Conservation (phyloP, 2,329 filamentous ascomycete species). For the Penicillium sp. region DNA sequence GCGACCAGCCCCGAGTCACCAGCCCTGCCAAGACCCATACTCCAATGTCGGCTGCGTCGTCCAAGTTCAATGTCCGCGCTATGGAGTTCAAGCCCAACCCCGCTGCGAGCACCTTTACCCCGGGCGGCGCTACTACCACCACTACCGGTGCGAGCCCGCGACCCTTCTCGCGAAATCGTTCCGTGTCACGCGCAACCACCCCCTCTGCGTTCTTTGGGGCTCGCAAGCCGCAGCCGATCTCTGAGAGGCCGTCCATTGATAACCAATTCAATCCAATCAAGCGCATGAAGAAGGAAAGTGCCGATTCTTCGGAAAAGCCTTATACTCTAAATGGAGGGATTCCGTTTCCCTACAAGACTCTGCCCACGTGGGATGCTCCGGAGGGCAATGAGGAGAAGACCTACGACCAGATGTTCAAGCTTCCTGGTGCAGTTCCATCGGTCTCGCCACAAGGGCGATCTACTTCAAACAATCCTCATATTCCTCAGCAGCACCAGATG, state of each 20-base stretch:
- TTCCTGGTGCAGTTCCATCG: constrained; percentile 52
- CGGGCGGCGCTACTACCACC: constrained; percentile 53
- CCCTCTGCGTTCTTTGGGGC: constrained; percentile 57
- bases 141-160: constrained; percentile 65
- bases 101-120: constrained; percentile 74
- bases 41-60: constrained; percentile 49
- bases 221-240: constrained; percentile 62
- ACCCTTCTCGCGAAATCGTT: constrained; percentile 51
- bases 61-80: constrained; percentile 57
- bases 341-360: constrained; percentile 74
- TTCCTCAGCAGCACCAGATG: constrained; percentile 77
- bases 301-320: constrained; percentile 51
- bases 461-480: constrained; percentile 55
- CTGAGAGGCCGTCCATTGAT: constrained; percentile 50
- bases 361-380: constrained; percentile 73
- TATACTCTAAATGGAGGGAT: constrained; percentile 77
- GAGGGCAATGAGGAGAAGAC: constrained; percentile 67
- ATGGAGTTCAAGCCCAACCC: constrained; percentile 81
- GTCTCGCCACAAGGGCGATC: constrained; percentile 65
- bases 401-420: constrained; percentile 76
- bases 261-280: constrained; percentile 60
- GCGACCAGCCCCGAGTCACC: constrained; percentile 46
- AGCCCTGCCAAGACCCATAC: constrained; percentile 47
- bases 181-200: constrained; percentile 44
- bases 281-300: constrained; percentile 61